phyloP scores from a whole-genome alignment of 352 stramenopile species.

The Phytophthora sansomeana region DNA sequence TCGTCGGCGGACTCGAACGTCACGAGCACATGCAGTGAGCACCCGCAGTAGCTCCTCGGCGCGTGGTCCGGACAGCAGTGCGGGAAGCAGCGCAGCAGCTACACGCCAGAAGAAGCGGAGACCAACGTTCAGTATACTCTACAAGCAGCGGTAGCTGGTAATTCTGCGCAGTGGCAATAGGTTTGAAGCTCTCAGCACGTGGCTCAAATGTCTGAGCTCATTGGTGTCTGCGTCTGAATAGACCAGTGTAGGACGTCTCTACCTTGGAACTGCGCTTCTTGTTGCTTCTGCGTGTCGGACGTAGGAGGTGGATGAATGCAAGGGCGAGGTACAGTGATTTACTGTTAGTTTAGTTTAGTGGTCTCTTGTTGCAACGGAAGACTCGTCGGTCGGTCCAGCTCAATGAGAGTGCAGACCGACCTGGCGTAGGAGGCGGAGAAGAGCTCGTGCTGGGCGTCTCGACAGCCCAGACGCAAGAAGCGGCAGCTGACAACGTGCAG shows the following conservation, averaged over 20 bases:
- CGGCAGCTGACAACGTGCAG: slow-evolving; percentile 8
- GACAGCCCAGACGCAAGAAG: slow-evolving; percentile 25
- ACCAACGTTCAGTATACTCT: too few species aligned
- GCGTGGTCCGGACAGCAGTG: slow-evolving; percentile 47
- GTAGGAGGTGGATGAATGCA: not conserved
- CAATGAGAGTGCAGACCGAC: not conserved
- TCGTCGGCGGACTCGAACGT: slow-evolving; percentile 15
- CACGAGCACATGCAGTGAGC: slow-evolving; percentile 33
- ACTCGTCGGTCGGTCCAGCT: not conserved
- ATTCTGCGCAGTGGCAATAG: too few species aligned
- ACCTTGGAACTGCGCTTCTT: slow-evolving; percentile 31
- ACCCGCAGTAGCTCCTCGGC: slow-evolving; percentile 46
- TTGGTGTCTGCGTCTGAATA: too few species aligned
- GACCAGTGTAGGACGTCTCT: not conserved
- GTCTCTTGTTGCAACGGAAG: not conserved
- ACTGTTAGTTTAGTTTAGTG: not conserved
- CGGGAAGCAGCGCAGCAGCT: slow-evolving; percentile 37
- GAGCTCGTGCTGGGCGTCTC: slow-evolving; percentile 16
- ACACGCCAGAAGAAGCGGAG: too few species aligned
- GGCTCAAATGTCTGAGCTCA: too few species aligned
- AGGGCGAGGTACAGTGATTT: not conserved
- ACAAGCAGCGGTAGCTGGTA: too few species aligned
- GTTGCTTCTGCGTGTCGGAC: slow-evolving; percentile 25
- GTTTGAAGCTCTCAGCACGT: too few species aligned
- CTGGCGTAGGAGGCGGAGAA: slow-evolving; percentile 26